Base-by-base conservation (phyloP, 2,329 filamentous ascomycete species). In the Hypoxylon sp. region DNA sequence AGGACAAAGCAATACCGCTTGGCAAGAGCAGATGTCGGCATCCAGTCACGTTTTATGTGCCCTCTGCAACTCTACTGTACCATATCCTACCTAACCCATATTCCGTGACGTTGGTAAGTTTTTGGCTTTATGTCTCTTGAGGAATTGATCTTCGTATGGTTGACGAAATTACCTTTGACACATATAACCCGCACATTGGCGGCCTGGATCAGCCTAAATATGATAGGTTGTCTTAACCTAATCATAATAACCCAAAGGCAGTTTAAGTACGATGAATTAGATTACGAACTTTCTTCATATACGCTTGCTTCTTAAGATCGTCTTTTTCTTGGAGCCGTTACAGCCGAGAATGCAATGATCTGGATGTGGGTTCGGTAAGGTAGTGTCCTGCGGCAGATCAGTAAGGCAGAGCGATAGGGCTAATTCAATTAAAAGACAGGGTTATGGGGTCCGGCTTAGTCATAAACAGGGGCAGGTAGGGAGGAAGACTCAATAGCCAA, bases 171-270 rank as follows among this genome's bases (percentile, higher is more conserved):
- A 43, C n/a, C 45, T 38, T 13, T 41, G 23, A 45, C 34, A 45
- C 34, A 67, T 49, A 66, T 61, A 62, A 53, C 60, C 60, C 62
- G 46, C 56, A 65, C 64, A 59, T 65, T 65, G 46, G 48, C 19
- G 50, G 25, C 30, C 36, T 49, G 50, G 36, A 67, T 69, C 67
- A 69, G 67, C 60, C 67, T 69, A 69, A 69, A 69, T 67, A 60
- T 56, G 21, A 14, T 23, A 21, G 14, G 53, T 49, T 56, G 36
- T 43, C 25, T 51, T 43, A 49, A 50, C 50, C 21, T 30, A 32
- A 63, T 38, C 38, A 52, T 21, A 58, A 68, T 68, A 53, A 50
- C 41, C 17, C 34, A 13, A 14, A 21, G 9, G 32, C 48, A 46
- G 38, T 36, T 58, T 55, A 45, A 55, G 36, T 10, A 63, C 17